Conservation (phyloP, 345 rosid species). For the Turnera subulata region DNA sequence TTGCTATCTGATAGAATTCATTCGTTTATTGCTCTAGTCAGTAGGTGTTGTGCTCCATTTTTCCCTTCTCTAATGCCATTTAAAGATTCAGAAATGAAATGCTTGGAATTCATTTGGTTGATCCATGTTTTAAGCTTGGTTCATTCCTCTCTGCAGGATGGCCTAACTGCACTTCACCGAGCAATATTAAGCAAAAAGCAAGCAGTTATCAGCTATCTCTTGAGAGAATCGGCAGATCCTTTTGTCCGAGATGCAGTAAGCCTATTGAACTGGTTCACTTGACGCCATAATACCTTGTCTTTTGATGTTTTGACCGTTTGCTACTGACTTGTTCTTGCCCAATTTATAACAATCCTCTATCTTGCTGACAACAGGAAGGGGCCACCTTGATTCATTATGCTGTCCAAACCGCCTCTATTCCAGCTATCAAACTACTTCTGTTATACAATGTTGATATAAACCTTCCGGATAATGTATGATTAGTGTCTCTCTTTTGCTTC, state of each 20-base stretch:
- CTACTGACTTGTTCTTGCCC: neutral
- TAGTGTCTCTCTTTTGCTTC: constrained; percentile 4
- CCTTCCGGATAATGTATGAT: constrained; percentile 71
- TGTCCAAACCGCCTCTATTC: constrained; percentile 71
- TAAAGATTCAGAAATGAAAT: neutral
- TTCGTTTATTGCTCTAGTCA: too few species aligned
- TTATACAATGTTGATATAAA: constrained; percentile 77
- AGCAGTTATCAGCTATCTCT: constrained; percentile 70
- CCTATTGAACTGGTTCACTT: too few species aligned
- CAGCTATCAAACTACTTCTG: constrained; percentile 70
- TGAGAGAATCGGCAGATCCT: constrained; percentile 90
- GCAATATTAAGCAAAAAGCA: constrained; percentile 81
- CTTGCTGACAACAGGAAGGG: constrained; percentile 55
- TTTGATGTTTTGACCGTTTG: neutral
- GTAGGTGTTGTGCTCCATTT: neutral
- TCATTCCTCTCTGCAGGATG: constrained; percentile 45
- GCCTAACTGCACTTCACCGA: constrained; percentile 79
- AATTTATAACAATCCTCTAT: neutral
- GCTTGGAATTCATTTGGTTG: neutral
- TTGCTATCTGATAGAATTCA: too few species aligned
- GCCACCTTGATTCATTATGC: constrained; percentile 94
- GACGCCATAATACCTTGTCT: neutral
- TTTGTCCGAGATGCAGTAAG: constrained; percentile 71
- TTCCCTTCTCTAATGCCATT: neutral
- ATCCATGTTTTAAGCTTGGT: constrained; percentile 6